Percentiles rank a stretch among this genome's conserved stretches.
Evolutionary conservation across 768 basidiomycete species (phyloP).

Genomic region (Coprinellus micaceus): DNA sequence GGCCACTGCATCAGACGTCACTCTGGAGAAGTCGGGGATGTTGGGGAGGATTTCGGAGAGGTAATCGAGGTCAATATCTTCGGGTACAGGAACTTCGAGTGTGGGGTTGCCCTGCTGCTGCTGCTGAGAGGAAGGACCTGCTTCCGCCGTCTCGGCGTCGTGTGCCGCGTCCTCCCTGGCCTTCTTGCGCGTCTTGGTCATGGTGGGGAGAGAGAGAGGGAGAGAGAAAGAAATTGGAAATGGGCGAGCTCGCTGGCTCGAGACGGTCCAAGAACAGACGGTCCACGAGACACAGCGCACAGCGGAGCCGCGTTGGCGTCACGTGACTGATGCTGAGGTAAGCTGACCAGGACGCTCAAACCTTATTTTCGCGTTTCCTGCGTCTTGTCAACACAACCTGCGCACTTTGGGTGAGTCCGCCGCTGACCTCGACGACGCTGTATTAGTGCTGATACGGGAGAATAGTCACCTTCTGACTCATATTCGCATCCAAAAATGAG

Average conservation of each 20-base stretch:
- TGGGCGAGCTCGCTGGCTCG: slow-evolving; percentile 34
- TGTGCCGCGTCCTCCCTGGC: slow-evolving; percentile 48
- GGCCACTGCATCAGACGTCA: slow-evolving; percentile 52
- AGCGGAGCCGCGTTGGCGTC: slow-evolving; percentile 6
- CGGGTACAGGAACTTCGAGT: slow-evolving; percentile 46
- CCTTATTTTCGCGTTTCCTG: slow-evolving; percentile 32
- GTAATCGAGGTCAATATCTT: slow-evolving; percentile 62
- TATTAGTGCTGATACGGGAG: slow-evolving; percentile 1
- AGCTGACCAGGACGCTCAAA: slow-evolving; percentile 23
- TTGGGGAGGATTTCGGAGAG: slow-evolving; percentile 63
- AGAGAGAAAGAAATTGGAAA: too few species aligned
- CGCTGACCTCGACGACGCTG: background rate
- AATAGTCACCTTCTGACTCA: slow-evolving; percentile 82
- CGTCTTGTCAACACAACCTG: slow-evolving; percentile 39
- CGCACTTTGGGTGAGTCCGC: slow-evolving; percentile 41
- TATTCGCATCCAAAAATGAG: slow-evolving; percentile 62
- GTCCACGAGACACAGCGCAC: slow-evolving; percentile 13
- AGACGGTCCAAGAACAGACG: slow-evolving; percentile 13
- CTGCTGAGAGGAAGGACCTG: slow-evolving; percentile 31
- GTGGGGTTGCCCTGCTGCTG: slow-evolving; percentile 21
- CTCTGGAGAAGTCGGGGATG: slow-evolving; percentile 16
- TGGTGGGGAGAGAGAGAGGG: slow-evolving; percentile 15
- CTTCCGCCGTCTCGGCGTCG: slow-evolving; percentile 19
- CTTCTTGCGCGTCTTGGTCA: slow-evolving; percentile 59
- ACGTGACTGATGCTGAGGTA: slow-evolving; percentile 24